A percentile compares a stretch with the other conserved stretches of the same genome.
phyloP scores from a whole-genome alignment of 768 basidiomycete genomes.

The Trametopsis cervina region DNA sequence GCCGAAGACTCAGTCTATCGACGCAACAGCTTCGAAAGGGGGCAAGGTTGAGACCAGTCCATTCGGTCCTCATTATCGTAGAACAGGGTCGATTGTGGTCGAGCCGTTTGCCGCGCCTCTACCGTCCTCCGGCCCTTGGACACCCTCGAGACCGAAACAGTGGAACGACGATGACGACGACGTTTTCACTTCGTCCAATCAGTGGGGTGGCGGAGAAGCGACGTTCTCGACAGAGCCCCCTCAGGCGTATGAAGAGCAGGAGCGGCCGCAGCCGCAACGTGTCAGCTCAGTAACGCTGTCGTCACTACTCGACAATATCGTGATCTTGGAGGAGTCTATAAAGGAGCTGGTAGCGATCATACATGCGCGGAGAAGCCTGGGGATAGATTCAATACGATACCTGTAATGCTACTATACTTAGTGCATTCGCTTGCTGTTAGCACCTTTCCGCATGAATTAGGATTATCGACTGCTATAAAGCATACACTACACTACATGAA shows the following conservation, averaged over 20 bases:
- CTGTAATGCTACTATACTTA: conserved; percentile 29
- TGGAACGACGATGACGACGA: conserved; percentile 67
- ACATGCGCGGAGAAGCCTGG: conserved; percentile 74
- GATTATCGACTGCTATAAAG: too few relatives aligned
- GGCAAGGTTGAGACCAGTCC: conserved; percentile 59
- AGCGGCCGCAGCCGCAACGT: conserved; percentile 24
- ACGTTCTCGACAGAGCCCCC: conserved; percentile 12
- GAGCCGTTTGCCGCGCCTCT: conserved; percentile 61
- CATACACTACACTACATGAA: too few relatives aligned
- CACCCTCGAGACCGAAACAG: conserved; percentile 39
- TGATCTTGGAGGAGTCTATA: conserved; percentile 90
- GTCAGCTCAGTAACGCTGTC: conserved; percentile 62
- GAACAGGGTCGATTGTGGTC: conserved; percentile 63
- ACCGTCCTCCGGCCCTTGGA: conserved; percentile 60
- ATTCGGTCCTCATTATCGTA: conserved; percentile 79
- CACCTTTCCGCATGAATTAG: too few relatives aligned
- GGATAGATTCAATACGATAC: conserved; percentile 78
- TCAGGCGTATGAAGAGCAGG: conserved; percentile 26
- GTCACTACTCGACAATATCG: conserved; percentile 85
- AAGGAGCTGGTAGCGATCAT: conserved; percentile 88
- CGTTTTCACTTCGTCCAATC: conserved; percentile 47
- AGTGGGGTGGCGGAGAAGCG: conserved; percentile 40
- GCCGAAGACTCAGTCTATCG: conserved; percentile 30
- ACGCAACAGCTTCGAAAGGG: conserved; percentile 40
- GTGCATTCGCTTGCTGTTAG: too few relatives aligned